These are phyloP conservation scores for Saturnispora mendoncae DNA, from an alignment of 805 yeast genomes.

Conservation along the genomic window DNA sequence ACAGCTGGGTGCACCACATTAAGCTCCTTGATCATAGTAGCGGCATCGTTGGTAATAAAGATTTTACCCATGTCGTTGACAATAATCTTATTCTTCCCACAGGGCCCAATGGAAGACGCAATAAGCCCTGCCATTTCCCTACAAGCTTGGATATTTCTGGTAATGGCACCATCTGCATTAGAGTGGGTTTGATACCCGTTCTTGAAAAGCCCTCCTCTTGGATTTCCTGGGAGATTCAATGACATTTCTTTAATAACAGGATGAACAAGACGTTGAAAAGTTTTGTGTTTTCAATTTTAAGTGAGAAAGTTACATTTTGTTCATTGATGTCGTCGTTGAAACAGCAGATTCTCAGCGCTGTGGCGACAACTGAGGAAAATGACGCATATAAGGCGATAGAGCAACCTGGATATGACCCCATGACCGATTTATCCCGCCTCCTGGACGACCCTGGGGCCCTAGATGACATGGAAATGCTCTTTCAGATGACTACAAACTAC, in stretches of 20 bases:
- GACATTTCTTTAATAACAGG: conserved; percentile 49
- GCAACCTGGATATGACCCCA: conserved; percentile 40
- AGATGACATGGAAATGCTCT: conserved; percentile 40
- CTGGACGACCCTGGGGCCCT: conserved; percentile 45
- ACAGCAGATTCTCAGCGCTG: conserved; percentile 17
- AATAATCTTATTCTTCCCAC: conserved; percentile 93
- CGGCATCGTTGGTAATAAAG: conserved; percentile 94
- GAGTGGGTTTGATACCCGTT: conserved; percentile 86
- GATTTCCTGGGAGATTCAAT: conserved; percentile 83
- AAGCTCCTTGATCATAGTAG: conserved; percentile 87
- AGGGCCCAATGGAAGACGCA: conserved; percentile 92
- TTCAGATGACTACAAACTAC: conserved; percentile 42
- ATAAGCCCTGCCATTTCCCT: conserved; percentile 89
- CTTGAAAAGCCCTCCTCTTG: conserved; percentile 88
- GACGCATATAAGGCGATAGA: neutral
- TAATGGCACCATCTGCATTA: conserved; percentile 89
- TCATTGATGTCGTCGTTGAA: conserved; percentile 7
- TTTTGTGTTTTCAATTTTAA: neutral
- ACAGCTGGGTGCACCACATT: conserved; percentile 98
- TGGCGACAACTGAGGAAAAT: conserved; percentile 1
- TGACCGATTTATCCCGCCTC: conserved; percentile 41
- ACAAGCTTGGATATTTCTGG: conserved; percentile 87
- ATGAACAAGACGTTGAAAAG: neutral
- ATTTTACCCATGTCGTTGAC: conserved; percentile 82
- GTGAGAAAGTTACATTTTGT: no score